Evolutionary conservation across 306 rosid genomes (phyloP), one percentile per base, ranked within the genome.

Genomic region (Castanea mollissima): DNA sequence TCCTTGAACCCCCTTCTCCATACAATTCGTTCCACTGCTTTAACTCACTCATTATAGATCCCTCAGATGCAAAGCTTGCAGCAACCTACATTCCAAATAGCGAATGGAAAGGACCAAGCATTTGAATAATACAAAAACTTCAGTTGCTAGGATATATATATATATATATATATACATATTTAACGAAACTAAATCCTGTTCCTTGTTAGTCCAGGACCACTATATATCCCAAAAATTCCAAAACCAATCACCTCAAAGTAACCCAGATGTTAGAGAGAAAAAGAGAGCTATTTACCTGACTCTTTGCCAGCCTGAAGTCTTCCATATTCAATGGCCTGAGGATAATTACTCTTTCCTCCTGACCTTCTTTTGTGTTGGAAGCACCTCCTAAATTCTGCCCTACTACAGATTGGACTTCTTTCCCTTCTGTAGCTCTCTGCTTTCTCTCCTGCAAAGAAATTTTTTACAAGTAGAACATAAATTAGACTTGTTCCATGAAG

Each of bases 1-100:
- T 93, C 84, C 98, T 89, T 3, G 96, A 90, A 31, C 98, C 99
- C 3, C 99, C 98, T 88, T 93, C 98, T 23, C 99, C 98, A 5
- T 88, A 96, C 75, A 82, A 74, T 2, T 96, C 92, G 56, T 91
- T 96, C 99, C 99, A 96, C 80, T 91, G 98, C 84, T 86, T 89
- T 89, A 96, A 82, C 82, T 96, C 99, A 25, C 78, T 49, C 99
- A 96, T 96, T 79, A 90, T 89, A 38, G 96, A 82, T 38, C 98
- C 99, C 81, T 96, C 98, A 1, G 92, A 60, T 27, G 99, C 84
- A 83, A 90, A 91, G 86, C 99, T 96, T 31, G 99, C 94, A 7
- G 96, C 96, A 75, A 91, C 96, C 97, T 95, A 80, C 49, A 68
- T 19, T 80, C 25, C 85, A 31, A 81, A 21, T 74, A 54, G 12